Base-by-base conservation (phyloP, 2,329 filamentous ascomycete species). In the Curvularia lunata region DNA sequence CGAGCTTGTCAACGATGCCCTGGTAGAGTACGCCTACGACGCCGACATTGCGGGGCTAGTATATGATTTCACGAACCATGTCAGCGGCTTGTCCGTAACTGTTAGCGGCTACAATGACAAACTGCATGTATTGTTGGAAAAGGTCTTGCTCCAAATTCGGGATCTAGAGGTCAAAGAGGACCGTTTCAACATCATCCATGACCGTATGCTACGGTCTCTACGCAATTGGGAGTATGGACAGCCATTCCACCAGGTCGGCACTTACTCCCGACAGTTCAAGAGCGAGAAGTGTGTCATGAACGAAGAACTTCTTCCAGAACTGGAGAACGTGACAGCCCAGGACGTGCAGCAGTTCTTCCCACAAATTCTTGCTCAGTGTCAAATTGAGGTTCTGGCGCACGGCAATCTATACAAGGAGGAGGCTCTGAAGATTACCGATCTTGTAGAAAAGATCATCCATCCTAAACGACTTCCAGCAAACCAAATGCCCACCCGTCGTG, bases 91-190 rank as follows among this genome's bases (percentile, higher is more conserved):
- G 28, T 88, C 91, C 56, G 80, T 98, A 40, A 87, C 90, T 13
- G 85, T 98, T 3, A 88, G 87, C 27, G 95, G 95, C 0, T 99
- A 98, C 80, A 99, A 97, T 67, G 95, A 99, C 77, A 99, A 99
- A 80, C 87, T 99, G 70, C 83, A 90, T 0, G 92, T 97, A 0
- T 84, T 99, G 23, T 79, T 99, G 46, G 92, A 98, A 73, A 95
- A 97, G 74, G 91, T 98, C 4, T 81, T 97, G 25, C 79, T 87
- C 12, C 92, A 90, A 9, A 91, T 97, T 84, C 87, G 91, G 49
- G 91, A 97, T 68, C 82, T 98, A 5, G 86, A 92, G 37, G 85
- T 98, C 65, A 89, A 88, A 61, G 85, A 91, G n/a, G 92, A 96
- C 54, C 87, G 95, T 1, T 99, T 98, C 72, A 86, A 90, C 48